Evolutionary conservation across 768 basidiomycete species (phyloP).

Genomic region (Naganishia kalamii): DNA sequence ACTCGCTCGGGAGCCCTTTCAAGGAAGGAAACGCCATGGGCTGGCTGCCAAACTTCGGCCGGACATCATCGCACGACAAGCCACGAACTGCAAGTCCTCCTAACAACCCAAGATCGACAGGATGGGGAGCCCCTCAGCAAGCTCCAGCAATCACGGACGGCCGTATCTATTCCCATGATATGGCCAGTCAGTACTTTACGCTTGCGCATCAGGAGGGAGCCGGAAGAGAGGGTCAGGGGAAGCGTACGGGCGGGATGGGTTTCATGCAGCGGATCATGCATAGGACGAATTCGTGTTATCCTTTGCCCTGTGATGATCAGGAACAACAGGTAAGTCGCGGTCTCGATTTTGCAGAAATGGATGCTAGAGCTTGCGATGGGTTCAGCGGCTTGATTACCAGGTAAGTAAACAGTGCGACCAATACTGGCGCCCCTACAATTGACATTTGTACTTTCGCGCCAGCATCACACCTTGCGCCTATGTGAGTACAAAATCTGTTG

Average conservation of each 20-base stretch:
- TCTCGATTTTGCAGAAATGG: background rate
- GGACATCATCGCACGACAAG: background rate
- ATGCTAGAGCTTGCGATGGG: background rate
- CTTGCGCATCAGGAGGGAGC: background rate
- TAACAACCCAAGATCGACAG: background rate
- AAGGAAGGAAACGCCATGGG: background rate
- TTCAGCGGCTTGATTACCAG: conserved; percentile 3
- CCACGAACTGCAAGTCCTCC: background rate
- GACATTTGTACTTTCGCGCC: background rate
- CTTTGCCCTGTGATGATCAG: conserved; percentile 8
- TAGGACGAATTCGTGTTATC: background rate
- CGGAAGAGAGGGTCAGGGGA: background rate
- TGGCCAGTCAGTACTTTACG: conserved; percentile 6
- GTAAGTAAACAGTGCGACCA: background rate
- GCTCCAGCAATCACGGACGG: background rate
- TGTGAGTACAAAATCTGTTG: background rate
- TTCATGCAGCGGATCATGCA: conserved; percentile 2
- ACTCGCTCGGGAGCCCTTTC: background rate
- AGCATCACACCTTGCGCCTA: conserved; percentile 1
- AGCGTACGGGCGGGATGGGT: too few relatives aligned
- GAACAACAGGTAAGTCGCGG: background rate
- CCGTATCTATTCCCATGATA: background rate
- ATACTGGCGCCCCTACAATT: too few relatives aligned
- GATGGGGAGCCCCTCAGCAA: background rate
- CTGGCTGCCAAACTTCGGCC: background rate